Conservation (phyloP, 306 rosid genomes). For the Corylus heterophylla region DNA sequence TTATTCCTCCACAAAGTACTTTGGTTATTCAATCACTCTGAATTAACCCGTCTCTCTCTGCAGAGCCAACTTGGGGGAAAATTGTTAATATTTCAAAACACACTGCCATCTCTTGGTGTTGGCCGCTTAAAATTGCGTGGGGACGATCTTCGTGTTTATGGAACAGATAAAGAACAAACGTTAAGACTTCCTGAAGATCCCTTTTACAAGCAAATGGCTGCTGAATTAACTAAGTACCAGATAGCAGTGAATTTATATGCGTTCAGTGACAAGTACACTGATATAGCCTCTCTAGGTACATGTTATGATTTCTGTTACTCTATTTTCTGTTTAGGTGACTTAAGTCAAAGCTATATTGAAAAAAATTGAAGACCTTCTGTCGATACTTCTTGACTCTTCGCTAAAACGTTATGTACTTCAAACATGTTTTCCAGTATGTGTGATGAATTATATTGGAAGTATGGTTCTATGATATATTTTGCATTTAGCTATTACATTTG, state of each 20-base stretch:
- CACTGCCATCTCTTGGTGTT: constrained; percentile 95
- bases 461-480: constrained; percentile 24
- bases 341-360: background rate
- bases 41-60: constrained; percentile 27
- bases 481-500: background rate
- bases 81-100: constrained; percentile 88
- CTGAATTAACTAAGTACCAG: constrained; percentile 92
- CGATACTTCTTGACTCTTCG: constrained; percentile 27
- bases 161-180: constrained; percentile 90
- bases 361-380: constrained; percentile 12
- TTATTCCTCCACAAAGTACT: background rate
- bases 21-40: constrained; percentile 26
- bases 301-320: constrained; percentile 11
- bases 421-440: background rate
- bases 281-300: constrained; percentile 92
- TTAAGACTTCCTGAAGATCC: constrained; percentile 94
- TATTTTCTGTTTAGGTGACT: constrained; percentile 15
- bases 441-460: background rate
- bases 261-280: constrained; percentile 97
- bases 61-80: constrained; percentile 98
- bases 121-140: constrained; percentile 97
- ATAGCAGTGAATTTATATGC: constrained; percentile 81
- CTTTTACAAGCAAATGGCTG: constrained; percentile 99
- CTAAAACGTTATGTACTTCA: background rate
- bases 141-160: constrained; percentile 90